Evolutionary conservation across 2,329 filamentous ascomycete genomes (phyloP), one percentile per base, ranked within the genome.

Genomic region (Stylonectria norvegica): DNA sequence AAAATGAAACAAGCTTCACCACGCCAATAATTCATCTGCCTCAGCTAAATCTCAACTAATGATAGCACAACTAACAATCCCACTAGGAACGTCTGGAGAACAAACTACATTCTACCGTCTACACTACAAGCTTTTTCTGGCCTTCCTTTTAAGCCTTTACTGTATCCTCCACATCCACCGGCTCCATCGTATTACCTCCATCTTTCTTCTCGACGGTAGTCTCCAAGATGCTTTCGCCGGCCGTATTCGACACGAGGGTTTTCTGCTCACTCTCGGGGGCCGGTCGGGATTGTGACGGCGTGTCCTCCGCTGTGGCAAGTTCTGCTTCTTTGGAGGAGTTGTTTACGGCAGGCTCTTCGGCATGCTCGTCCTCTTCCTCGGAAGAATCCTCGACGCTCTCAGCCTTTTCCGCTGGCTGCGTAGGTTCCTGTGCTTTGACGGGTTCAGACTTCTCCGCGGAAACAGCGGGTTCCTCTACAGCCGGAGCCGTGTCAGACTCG

Each of bases 201-300:
- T 61, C 56, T 29, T 59, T 58, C 49, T 66, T 62, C 37, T 64
- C 52, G 10, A 72, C 46, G 17, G 58, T 57, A 3, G 66, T 63
- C 42, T 67, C 61, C 8, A 70, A 48, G n/a, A 73, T 57, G 20
- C 64, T 62, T 54, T 72, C 70, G 3, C 70, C 70, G 5, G 69
- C 70, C 36, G 58, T 66, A 46, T 72, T 70, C 9, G 63, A 56
- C 17, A 58, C 66, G 14, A 70, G 55, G 0, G 66, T 65, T 55
- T 70, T 65, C 28, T 62, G 53, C 15, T 53, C 45, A 40, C 37
- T 34, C 3, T 34, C 40, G 12, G 9, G 9, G 7, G 5, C 30
- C 7, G 42, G 34, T 32, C 18, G n/a, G 5, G n/a, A 5, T n/a
- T 34, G 10, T 16, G 31, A 18, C 4, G 34, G 31, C 27, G 35